A percentile compares a stretch with the other conserved stretches of the same genome.
Evolutionary conservation across 148 eudicot genomes (phyloP).

Genomic region (Rhododendron molle): DNA sequence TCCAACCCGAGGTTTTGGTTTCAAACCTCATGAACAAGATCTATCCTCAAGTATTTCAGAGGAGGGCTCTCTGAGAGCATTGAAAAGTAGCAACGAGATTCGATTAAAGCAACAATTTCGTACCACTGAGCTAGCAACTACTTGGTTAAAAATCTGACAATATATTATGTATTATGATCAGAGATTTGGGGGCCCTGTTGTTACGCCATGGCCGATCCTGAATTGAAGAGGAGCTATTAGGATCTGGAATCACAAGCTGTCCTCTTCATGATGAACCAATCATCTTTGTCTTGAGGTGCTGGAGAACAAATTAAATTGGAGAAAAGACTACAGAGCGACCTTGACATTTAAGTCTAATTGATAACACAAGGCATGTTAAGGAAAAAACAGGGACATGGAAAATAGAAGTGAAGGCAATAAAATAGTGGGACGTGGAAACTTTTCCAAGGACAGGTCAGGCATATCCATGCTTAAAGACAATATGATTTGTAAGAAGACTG

Average conservation of each 20-base stretch:
- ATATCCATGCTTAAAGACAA: background rate
- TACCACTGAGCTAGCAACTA: background rate
- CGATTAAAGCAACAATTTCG: background rate
- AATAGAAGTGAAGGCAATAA: background rate
- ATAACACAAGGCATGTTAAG: background rate
- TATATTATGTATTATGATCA: background rate
- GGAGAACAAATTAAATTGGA: background rate
- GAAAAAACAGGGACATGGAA: background rate
- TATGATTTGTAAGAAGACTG: background rate
- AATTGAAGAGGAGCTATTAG: background rate
- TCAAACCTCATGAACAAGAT: background rate
- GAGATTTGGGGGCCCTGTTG: background rate
- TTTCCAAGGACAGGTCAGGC: background rate
- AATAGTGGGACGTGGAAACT: background rate
- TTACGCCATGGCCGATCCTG: background rate
- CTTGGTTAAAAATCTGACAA: background rate
- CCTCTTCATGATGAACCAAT: background rate
- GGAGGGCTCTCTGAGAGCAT: background rate
- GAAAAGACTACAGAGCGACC: background rate
- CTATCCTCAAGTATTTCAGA: background rate
- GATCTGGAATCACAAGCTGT: background rate
- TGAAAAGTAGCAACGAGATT: background rate
- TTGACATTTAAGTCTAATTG: background rate
- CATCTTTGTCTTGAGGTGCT: background rate
- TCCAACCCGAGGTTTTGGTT: background rate